Evolutionary conservation across 306 rosid genomes (phyloP), one percentile per base, ranked within the genome.

Genomic region (Hippophae tibetana): DNA sequence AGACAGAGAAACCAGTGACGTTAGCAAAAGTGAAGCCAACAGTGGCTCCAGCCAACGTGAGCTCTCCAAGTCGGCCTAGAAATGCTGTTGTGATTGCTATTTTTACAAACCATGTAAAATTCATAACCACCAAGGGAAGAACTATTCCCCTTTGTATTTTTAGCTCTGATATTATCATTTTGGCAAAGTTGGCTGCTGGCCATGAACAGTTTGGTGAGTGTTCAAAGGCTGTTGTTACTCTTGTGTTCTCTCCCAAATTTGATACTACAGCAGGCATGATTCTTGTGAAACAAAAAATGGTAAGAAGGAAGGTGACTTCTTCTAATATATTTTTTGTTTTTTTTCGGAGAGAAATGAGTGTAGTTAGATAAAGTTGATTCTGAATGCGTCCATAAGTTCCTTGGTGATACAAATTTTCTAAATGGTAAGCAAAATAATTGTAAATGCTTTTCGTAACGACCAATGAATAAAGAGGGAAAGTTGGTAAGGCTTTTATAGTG

Each of bases 1-100:
- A 71, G 64, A 92, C 78, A 13, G 98, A 83, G 74, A 87, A 92
- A 42, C 96, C 96, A 0, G 96, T 92, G 66, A 92, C 96, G 51
- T 92, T 92, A 1, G 96, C 93, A 13, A 92, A 92, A n/a, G 95
- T 87, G 62, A 83, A 78, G 13, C 95, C 98, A 1, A 92, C 93
- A 0, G 87, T 60, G 0, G 92, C 95, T 0, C 93, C 95, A 1
- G 98, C 96, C 48, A 92, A 69, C 61, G 70, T 77, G 18, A 92
- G 95, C 66, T 76, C 77, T 9, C 98, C 98, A 0, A 85, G 87
- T 25, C 79, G 70, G 13, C 98, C 98, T 7, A 92, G 65, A 56
- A 92, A 92, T 0, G 82, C 96, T 7, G 98, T 85, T 44, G 95
- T 92, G 76, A 87, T 78, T 68, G 83, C 66, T 18, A 83, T 74